phyloP scores from a whole-genome alignment of 495 filamentous ascomycete genomes.

The Xylaria curta region DNA sequence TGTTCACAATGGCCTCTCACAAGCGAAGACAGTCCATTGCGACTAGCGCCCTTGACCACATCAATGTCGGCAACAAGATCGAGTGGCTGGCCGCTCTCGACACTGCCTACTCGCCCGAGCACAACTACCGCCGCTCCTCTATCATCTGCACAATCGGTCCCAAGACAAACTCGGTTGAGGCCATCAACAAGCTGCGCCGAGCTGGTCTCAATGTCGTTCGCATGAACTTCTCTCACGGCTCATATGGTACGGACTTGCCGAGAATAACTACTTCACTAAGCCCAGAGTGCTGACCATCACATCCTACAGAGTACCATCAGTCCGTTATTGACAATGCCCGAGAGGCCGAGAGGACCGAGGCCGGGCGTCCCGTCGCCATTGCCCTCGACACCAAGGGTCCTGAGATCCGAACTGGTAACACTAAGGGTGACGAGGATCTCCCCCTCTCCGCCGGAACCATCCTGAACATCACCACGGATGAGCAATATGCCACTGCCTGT shows the following conservation, averaged over 20 bases:
- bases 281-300: background rate
- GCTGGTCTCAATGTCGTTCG: conserved; percentile 96
- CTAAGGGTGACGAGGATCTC: conserved; percentile 79
- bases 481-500: conserved; percentile 83
- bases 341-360: conserved; percentile 74
- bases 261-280: background rate
- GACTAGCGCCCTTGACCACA: conserved; percentile 75
- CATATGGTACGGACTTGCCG: conserved; percentile 60
- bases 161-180: conserved; percentile 98
- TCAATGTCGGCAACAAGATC: conserved; percentile 76
- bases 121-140: conserved; percentile 89
- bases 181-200: conserved; percentile 88
- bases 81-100: conserved; percentile 85
- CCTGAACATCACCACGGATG: conserved; percentile 96
- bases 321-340: conserved; percentile 95
- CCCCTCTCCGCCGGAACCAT: conserved; percentile 82
- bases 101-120: conserved; percentile 77
- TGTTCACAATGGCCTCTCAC: conserved; percentile 32
- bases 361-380: conserved; percentile 91
- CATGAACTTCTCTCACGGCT: conserved; percentile 97
- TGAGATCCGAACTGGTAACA: conserved; percentile 97
- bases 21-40: conserved; percentile 57
- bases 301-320: conserved; percentile 70
- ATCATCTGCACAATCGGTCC: conserved; percentile 99
- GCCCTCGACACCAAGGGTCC: conserved; percentile 98